Conservation (phyloP, 2,329 filamentous ascomycete species). For the Zasmidium angulare region DNA sequence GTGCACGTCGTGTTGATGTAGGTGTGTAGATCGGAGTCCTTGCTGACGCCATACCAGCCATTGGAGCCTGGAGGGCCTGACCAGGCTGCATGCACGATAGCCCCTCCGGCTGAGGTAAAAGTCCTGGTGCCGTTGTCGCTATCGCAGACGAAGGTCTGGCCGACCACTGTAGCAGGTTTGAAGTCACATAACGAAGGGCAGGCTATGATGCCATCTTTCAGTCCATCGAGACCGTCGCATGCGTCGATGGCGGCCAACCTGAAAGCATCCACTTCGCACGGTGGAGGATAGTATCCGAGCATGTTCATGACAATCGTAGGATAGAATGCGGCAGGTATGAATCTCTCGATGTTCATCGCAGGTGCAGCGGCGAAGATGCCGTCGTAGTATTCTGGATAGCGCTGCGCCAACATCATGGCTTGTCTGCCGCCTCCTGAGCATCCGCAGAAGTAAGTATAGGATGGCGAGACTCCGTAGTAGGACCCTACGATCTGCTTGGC, state of each 20-base stretch:
- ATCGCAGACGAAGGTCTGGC: not conserved
- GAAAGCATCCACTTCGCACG: constrained; percentile 36
- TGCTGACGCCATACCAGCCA: not conserved
- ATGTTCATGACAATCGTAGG: constrained; percentile 29
- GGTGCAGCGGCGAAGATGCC: constrained; percentile 25
- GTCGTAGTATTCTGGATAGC: not conserved
- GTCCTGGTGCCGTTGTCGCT: not conserved
- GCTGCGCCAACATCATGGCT: not conserved
- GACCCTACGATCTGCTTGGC: constrained; percentile 28
- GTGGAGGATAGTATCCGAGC: constrained; percentile 20
- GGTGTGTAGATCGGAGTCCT: not conserved
- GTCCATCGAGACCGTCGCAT: not conserved
- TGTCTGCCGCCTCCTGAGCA: constrained; percentile 13
- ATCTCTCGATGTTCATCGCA: constrained; percentile 34
- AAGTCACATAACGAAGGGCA: not conserved
- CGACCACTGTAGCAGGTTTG: not conserved
- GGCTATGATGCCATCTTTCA: not conserved
- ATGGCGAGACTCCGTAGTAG: constrained; percentile 33
- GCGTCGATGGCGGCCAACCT: constrained; percentile 5
- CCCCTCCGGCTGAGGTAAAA: not conserved
- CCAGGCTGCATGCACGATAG: not conserved
- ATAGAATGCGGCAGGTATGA: constrained; percentile 25
- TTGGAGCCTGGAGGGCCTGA: not conserved
- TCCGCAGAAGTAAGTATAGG: constrained; percentile 39
- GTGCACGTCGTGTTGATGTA: not conserved